These are phyloP conservation scores for Smittium mucronatum DNA, from an alignment of 371 early-diverging fungal genomes.

Conservation along the genomic window DNA sequence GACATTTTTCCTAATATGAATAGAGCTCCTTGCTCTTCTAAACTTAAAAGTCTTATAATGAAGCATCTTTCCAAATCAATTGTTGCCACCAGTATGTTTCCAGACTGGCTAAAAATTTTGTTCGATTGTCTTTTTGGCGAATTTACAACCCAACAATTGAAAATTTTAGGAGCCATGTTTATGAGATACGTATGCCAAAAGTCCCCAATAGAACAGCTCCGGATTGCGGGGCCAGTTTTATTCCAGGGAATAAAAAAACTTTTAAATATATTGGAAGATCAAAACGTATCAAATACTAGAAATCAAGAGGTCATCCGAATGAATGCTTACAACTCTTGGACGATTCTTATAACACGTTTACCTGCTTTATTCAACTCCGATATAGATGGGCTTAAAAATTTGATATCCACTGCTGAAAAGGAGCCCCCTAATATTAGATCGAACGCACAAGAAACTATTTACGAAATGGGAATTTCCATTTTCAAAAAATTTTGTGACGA, in stretches of 20 bases:
- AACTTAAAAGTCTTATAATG: not conserved
- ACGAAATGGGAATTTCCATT: not conserved
- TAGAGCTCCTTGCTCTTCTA: not conserved
- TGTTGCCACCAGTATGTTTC: not conserved
- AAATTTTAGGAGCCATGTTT: not conserved
- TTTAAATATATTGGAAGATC: not conserved
- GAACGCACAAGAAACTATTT: constrained; percentile 5
- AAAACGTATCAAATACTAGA: not conserved
- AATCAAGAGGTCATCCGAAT: not conserved
- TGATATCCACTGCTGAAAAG: not conserved
- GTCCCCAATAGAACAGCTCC: not conserved
- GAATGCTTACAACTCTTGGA: constrained; percentile 1
- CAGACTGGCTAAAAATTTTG: constrained; percentile 7
- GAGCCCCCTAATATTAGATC: not conserved
- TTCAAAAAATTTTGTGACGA: not conserved
- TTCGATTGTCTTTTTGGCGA: constrained; percentile 9
- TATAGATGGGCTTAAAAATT: not conserved
- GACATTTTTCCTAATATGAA: not conserved
- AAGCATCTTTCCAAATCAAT: constrained; percentile 5
- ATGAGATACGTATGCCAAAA: not conserved
- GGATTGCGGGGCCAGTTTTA: not conserved
- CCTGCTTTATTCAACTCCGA: not conserved
- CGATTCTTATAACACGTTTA: not conserved
- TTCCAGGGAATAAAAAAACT: constrained; percentile 8
- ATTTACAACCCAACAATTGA: not conserved